Conservation (phyloP, 2,329 filamentous ascomycete genomes). For the Fusarium oxysporum region DNA sequence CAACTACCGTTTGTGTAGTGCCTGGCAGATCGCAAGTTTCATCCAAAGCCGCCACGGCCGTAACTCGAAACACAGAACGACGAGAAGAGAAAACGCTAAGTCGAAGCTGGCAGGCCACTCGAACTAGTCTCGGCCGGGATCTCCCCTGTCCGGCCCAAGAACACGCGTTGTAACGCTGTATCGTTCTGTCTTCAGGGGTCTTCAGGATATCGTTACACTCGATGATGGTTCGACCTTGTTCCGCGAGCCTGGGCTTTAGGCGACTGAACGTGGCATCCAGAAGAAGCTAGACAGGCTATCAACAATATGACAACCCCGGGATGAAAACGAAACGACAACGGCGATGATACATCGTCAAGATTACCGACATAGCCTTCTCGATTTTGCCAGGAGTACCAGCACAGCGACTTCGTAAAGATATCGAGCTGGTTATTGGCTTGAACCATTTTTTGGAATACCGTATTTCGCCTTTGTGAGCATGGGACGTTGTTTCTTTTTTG, state of each 20-base stretch:
- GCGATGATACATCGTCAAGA: conserved; percentile 8
- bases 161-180: conserved; percentile 17
- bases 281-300: neutral
- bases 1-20: conserved; percentile 11
- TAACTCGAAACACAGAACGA: conserved; percentile 42
- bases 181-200: conserved; percentile 17
- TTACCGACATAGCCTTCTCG: conserved; percentile 5
- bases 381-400: neutral
- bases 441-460: neutral
- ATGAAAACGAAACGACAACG: conserved; percentile 19
- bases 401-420: neutral
- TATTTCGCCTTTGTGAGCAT: neutral
- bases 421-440: neutral
- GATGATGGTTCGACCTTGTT: conserved; percentile 11
- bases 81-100: conserved; percentile 28
- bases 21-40: conserved; percentile 23
- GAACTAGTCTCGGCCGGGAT: neutral
- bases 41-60: conserved; percentile 30
- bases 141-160: neutral
- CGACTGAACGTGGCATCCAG: conserved; percentile 6
- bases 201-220: conserved; percentile 11
- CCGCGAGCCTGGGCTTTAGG: conserved; percentile 6
- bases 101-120: conserved; percentile 2
- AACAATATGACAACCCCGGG: neutral
- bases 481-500: neutral